A percentile compares a stretch with the other conserved stretches of the same genome.
These are phyloP conservation scores for Penicillium capsulatum DNA, from an alignment of 2,329 filamentous ascomycete genomes.

Conservation along the genomic window DNA sequence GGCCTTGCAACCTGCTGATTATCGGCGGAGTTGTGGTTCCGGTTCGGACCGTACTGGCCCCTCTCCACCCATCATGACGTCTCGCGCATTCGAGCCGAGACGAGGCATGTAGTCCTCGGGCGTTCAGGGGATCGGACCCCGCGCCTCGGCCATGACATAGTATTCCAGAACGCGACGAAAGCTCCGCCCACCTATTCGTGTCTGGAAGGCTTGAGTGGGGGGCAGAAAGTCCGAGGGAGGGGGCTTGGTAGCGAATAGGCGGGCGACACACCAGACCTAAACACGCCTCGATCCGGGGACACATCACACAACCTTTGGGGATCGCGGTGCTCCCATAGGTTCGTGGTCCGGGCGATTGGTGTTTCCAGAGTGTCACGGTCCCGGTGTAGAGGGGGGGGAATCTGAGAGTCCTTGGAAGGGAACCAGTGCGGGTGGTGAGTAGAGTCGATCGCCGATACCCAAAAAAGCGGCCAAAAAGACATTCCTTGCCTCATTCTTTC, in stretches of 20 bases:
- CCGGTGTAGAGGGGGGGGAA: too few species aligned
- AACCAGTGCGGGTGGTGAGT: too few species aligned
- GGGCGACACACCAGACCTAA: conserved; percentile 10
- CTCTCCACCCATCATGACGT: conserved; percentile 13
- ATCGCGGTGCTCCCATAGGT: too few species aligned
- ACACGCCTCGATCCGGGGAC: too few species aligned
- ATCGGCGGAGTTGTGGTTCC: conserved; percentile 7
- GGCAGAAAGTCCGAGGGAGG: conserved; percentile 1
- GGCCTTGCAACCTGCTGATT: too few species aligned
- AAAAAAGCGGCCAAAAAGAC: background rate
- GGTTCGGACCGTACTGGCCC: conserved; percentile 14
- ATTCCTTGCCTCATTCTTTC: background rate
- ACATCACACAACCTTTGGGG: too few species aligned
- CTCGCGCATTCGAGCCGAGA: conserved; percentile 1
- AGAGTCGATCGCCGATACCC: too few species aligned
- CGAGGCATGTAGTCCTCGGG: too few species aligned
- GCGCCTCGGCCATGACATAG: background rate
- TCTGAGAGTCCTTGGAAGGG: too few species aligned
- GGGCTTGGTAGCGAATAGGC: conserved; percentile 16
- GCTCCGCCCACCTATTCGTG: conserved; percentile 5
- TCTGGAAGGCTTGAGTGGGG: conserved; percentile 10
- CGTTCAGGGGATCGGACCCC: conserved; percentile 4
- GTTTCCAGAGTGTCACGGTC: too few species aligned
- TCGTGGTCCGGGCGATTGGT: too few species aligned
- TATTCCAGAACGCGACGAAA: too few species aligned